These are phyloP conservation scores for Pseudozyma thailandica DNA, from an alignment of 1,284 basidiomycete species.

Conservation along the genomic window DNA sequence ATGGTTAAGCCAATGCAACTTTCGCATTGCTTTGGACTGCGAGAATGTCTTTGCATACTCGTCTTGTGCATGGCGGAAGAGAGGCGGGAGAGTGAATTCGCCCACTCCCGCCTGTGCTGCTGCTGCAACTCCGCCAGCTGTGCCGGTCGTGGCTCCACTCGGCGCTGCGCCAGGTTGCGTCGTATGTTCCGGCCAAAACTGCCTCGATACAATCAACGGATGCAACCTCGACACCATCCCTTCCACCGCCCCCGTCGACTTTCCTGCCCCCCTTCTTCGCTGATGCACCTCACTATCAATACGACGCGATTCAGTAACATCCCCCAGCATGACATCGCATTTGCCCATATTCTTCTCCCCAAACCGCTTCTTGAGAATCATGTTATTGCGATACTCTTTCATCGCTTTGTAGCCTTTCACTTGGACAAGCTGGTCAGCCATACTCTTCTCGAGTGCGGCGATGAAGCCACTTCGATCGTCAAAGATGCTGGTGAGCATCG, in stretches of 20 bases:
- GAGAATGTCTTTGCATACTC: conserved; percentile 36
- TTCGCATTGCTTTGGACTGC: conserved; percentile 42
- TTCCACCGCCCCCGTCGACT: conserved; percentile 10
- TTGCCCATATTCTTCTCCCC: conserved; percentile 60
- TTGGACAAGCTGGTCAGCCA: conserved; percentile 61
- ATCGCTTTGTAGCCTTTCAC: conserved; percentile 57
- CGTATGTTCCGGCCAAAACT: conserved; percentile 64
- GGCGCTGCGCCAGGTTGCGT: conserved; percentile 4
- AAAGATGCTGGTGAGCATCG: conserved; percentile 65
- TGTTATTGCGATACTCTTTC: conserved; percentile 62
- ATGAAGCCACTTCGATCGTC: conserved; percentile 64
- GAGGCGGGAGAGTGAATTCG: conserved; percentile 52
- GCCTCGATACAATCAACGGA: conserved; percentile 60
- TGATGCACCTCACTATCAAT: conserved; percentile 52
- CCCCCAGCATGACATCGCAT: conserved; percentile 67
- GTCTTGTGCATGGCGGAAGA: conserved; percentile 48
- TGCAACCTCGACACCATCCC: conserved; percentile 50
- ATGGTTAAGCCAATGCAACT: conserved; percentile 54
- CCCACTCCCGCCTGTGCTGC: conserved; percentile 15
- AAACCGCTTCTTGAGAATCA: conserved; percentile 64
- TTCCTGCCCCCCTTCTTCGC: neutral
- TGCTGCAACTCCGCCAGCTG: neutral
- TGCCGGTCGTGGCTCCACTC: neutral
- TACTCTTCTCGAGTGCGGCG: conserved; percentile 61
- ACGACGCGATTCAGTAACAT: conserved; percentile 53